Base-by-base conservation (phyloP, 140 eudicot species). In the Bidens hawaiensis region DNA sequence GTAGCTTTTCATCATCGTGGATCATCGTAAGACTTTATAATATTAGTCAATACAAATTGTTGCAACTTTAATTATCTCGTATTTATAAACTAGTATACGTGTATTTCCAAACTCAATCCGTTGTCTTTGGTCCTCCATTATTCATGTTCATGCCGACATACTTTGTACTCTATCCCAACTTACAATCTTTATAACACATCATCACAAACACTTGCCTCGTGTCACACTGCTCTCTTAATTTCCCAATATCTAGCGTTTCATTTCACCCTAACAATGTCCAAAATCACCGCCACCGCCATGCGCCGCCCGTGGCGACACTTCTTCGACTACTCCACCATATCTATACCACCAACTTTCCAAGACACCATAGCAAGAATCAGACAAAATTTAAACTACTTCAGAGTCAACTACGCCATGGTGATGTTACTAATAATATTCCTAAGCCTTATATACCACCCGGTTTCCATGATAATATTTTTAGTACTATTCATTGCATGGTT, bases 241-340 rank as follows among this genome's bases (percentile, higher is more conserved):
- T n/a, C n/a, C n/a, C n/a, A n/a, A n/a, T 56, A 73, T 65, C 73
- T 65, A 65, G 78, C 73, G 68, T 66, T 72, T 57, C 53, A 40
- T 22, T 12, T 16, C 33, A 27, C 62, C 60, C 13, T 6, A 56
- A 42, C 50, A 50, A 74, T 74, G 79, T 67, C 79, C 17, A 66
- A 67, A 41, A 67, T 66, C 64, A 50, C 74, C 19, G 36, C 1
- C 47, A 2, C 68, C 78, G 54, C 67, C 74, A 72, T 75, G 23
- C 79, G 78, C 79, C 95, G 95, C 36, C 95, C 91, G 68, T 89
- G 97, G 95, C 76, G 78, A 19, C 47, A 58, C 18, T 60, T 89
- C 46, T 60, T 85, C 61, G 79, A 82, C 31, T 46, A 38, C n/a
- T 55, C 88, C 17, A 24, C 81, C 23, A 17, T 78, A n/a, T 77